A percentile compares a stretch with the other conserved stretches of the same genome.
phyloP scores from a whole-genome alignment of 208 protist genomes.

The Trypanosoma rangeli region DNA sequence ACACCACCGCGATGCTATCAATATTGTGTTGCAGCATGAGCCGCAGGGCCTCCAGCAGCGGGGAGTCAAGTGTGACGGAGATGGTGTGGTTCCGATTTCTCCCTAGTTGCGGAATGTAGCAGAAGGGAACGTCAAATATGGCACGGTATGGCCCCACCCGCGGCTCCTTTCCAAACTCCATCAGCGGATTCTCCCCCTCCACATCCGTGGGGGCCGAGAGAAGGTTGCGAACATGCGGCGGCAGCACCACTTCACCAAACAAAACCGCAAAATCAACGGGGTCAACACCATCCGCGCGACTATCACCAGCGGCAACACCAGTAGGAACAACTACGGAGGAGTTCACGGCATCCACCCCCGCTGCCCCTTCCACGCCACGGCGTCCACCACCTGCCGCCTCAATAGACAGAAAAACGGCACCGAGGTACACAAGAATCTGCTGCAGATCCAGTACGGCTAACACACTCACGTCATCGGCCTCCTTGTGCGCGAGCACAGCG shows the following conservation, averaged over 20 bases:
- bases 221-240: slow-evolving; percentile 56
- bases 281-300: slow-evolving; percentile 6
- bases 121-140: slow-evolving; percentile 81
- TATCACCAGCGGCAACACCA: not conserved
- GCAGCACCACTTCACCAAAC: slow-evolving; percentile 45
- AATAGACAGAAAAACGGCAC: slow-evolving; percentile 76
- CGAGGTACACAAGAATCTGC: slow-evolving; percentile 85
- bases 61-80: slow-evolving; percentile 71
- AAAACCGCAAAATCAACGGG: slow-evolving; percentile 18
- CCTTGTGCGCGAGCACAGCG: slow-evolving; percentile 72
- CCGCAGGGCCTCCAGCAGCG: slow-evolving; percentile 64
- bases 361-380: slow-evolving; percentile 15
- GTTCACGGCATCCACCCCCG: not conserved
- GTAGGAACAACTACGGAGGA: not conserved
- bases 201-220: slow-evolving; percentile 31
- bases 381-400: slow-evolving; percentile 40
- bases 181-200: slow-evolving; percentile 19
- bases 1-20: slow-evolving; percentile 72
- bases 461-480: slow-evolving; percentile 54
- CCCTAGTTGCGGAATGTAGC: slow-evolving; percentile 43
- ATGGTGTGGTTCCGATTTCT: slow-evolving; percentile 48
- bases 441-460: slow-evolving; percentile 78
- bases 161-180: slow-evolving; percentile 37
- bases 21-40: slow-evolving; percentile 68
- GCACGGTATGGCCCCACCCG: slow-evolving; percentile 62